These are phyloP conservation scores for Phialocephala subalpina DNA, from an alignment of 2,329 filamentous ascomycete genomes.

Conservation along the genomic window DNA sequence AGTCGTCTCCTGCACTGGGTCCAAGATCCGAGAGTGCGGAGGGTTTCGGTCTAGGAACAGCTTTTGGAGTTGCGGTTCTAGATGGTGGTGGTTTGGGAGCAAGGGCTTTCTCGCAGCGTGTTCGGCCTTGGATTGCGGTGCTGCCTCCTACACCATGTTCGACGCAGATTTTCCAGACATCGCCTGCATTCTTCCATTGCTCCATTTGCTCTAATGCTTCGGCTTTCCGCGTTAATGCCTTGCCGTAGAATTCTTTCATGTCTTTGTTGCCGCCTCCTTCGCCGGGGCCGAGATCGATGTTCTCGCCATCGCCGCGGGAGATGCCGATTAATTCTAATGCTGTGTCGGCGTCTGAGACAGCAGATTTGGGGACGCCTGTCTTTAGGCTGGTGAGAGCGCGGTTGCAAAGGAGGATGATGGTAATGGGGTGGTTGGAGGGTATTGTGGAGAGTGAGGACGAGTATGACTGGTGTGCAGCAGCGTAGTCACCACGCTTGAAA, in stretches of 20 bases:
- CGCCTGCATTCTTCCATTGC: conserved; percentile 85
- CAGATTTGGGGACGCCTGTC: conserved; percentile 88
- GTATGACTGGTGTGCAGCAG: conserved; percentile 84
- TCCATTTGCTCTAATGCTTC: conserved; percentile 97
- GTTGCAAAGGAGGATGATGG: conserved; percentile 90
- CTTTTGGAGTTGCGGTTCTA: conserved; percentile 52
- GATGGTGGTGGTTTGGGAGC: conserved; percentile 68
- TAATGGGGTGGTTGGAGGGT: conserved; percentile 81
- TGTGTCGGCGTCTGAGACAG: conserved; percentile 83
- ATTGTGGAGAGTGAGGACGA: conserved; percentile 77
- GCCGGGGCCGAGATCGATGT: conserved; percentile 71
- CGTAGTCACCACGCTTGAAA: conserved; percentile 94
- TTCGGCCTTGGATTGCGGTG: conserved; percentile 83
- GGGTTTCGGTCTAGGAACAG: conserved; percentile 50
- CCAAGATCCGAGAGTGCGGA: conserved; percentile 53
- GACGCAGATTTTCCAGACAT: conserved; percentile 83
- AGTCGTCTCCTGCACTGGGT: conserved; percentile 52
- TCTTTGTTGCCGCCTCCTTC: conserved; percentile 73
- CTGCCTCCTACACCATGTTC: conserved; percentile 87
- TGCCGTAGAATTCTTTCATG: conserved; percentile 93
- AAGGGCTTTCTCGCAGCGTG: conserved; percentile 88
- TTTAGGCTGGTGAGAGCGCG: conserved; percentile 90
- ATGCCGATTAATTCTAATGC: conserved; percentile 83
- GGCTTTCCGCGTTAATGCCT: conserved; percentile 92
- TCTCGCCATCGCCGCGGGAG: conserved; percentile 80